Evolutionary conservation across 2,329 filamentous ascomycete species (phyloP), one percentile per base, ranked within the genome.

Genomic region (Diaporthe australafricana): DNA sequence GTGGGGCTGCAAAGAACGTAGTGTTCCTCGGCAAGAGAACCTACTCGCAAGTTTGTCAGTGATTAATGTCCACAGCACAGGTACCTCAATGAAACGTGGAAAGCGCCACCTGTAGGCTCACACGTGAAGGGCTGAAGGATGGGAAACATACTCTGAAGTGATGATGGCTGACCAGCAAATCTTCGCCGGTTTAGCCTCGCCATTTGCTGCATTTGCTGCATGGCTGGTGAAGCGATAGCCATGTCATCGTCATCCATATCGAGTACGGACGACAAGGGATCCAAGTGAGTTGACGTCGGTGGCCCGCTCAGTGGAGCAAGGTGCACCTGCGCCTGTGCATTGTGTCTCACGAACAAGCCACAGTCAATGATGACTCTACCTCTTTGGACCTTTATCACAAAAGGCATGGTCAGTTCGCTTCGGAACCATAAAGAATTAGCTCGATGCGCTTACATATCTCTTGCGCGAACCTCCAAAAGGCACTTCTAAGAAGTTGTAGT

Each of bases 351-450:
- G 38, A 40, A 40, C 9, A 40, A 3, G 14, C 11, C 38, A 14
- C 38, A 40, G 38, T 40, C 38, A 40, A 40, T 16, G 11, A 40
- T 40, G 3, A 40, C 38, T 16, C 38, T 40, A 16, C 38, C 38
- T 3, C 14, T 16, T 14, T 40, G 38, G 38, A 40, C 38, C 38
- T 40, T 40, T 16, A 14, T 20, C 1, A 35, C 17, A 5, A n/a
- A 2, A 20, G 9, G 11, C 0, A 35, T 12, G 11, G 11, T 27
- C 12, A 55, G 17, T 20, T 30, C 17, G 17, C 8, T 5, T n/a
- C 0, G 16, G 5, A 2, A 11, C 1, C 5, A 30, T 17, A 3
- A 8, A 20, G 16, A 3, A 11, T 1, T 2, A 30, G 8, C 20
- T 12, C 7, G 7, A 6, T 8, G 20, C 22, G 32, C 27, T 32